Base-by-base conservation (phyloP, 306 rosid genomes). In the Trifolium subterraneum region DNA sequence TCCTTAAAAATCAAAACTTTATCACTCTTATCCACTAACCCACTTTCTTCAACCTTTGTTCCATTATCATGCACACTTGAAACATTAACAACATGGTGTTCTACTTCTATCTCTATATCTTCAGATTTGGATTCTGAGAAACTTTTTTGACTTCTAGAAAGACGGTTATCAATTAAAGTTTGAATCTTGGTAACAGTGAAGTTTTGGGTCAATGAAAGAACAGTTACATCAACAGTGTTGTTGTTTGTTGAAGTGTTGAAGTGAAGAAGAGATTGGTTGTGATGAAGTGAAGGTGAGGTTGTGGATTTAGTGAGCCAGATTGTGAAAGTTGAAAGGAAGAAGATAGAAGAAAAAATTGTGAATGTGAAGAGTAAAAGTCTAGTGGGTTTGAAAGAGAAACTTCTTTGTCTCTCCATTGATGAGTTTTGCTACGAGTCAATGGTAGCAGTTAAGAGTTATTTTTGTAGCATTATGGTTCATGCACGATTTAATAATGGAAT, bases 321-420 rank as follows among this genome's bases (percentile, higher is more conserved):
- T 29, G 91, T 77, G 78, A 91, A 86, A 73, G 87, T 71, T 14
- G 84, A 74, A 52, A 90, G 80, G 81, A 88, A 86, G 83, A 90
- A 11, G 38, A 84, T 22, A n/a, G 93, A 90, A 25, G 96, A 91
- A 23, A 79, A 82, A 69, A 94, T 84, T 38, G 88, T 86, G 68
- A 90, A 91, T 2, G 91, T 83, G 54, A 87, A 89, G 0, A 94
- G 84, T 72, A 92, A 39, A 51, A 88, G 83, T 79, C 93, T 87
- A 1, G 89, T 84, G 88, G 96, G 93, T 79, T 90, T 91, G 59
- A 91, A 60, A 67, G 90, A 80, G 81, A 91, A 90, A 80, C 96
- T 94, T 82, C 84, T 84, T 68, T 88, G 97, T 61, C 87, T 88
- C 79, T 91, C 97, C 98, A 93, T 86, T 12, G 83, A 64, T 42